Conservation (phyloP, 2,329 filamentous ascomycete genomes). For the Dryadomyces sulphureus region DNA sequence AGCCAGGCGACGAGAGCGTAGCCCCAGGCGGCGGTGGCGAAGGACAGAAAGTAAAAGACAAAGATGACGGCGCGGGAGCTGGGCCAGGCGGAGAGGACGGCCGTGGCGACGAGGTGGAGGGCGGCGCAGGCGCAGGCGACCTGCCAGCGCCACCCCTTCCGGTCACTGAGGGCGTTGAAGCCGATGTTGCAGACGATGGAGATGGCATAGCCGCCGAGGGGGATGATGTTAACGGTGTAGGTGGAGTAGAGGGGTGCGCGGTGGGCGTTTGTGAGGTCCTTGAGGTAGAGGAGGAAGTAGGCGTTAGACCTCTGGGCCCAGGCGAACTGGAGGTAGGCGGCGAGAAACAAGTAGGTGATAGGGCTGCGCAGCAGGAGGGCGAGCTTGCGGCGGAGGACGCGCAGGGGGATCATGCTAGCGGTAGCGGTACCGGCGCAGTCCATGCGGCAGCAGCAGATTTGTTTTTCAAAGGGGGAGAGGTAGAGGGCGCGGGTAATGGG, state of each 20-base stretch:
- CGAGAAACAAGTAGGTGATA: conserved; percentile 3
- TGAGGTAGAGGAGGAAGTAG: conserved; percentile 1
- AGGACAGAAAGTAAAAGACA: conserved; percentile 22
- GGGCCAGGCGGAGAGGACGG: conserved; percentile 19
- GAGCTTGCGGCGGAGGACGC: neutral
- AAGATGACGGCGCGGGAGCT: conserved; percentile 20
- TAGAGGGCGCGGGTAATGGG: neutral
- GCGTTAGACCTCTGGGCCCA: neutral
- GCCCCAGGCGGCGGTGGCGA: conserved; percentile 19
- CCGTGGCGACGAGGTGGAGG: conserved; percentile 11
- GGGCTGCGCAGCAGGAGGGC: neutral
- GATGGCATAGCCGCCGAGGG: conserved; percentile 14
- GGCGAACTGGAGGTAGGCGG: conserved; percentile 19
- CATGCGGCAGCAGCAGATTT: conserved; percentile 1
- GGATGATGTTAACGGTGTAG: conserved; percentile 14
- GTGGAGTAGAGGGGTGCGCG: conserved; percentile 10
- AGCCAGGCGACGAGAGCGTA: conserved; percentile 22
- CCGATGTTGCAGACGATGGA: conserved; percentile 21
- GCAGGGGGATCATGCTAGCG: neutral
- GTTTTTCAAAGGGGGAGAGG: neutral
- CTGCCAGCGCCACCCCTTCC: conserved; percentile 25
- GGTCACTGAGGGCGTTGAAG: conserved; percentile 21
- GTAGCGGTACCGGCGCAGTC: neutral
- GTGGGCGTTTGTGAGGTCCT: neutral
- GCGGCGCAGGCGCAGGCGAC: conserved; percentile 17